Evolutionary conservation across 208 protist species (phyloP).

Genomic region (Leptomonas seymouri): DNA sequence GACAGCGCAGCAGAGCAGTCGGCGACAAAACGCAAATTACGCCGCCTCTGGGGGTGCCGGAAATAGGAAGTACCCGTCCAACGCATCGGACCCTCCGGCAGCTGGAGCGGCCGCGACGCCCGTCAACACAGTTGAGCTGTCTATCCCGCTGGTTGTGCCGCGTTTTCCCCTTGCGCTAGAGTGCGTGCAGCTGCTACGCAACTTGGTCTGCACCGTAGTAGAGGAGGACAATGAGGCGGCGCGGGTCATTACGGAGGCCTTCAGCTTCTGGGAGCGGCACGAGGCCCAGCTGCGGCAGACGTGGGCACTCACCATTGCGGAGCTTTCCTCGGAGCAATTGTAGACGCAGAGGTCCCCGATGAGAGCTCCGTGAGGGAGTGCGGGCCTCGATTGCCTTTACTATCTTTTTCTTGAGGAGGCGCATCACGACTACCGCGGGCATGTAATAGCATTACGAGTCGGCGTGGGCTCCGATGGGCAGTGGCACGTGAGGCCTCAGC

Average conservation of each 20-base stretch:
- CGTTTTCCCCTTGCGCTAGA: slow-evolving; percentile 61
- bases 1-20: not conserved
- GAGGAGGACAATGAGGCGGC: slow-evolving; percentile 44
- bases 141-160: slow-evolving; percentile 55
- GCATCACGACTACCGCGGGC: no score
- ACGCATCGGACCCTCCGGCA: not conserved
- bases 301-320: slow-evolving; percentile 58
- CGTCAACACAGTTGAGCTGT: slow-evolving; percentile 18
- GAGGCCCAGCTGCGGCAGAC: slow-evolving; percentile 61
- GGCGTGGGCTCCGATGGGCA: no score
- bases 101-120: not conserved
- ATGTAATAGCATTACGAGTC: no score
- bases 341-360: not conserved
- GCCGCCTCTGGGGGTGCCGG: not conserved
- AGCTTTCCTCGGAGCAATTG: slow-evolving; percentile 9
- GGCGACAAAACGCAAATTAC: slow-evolving; percentile 2
- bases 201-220: slow-evolving; percentile 52
- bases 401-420: no score
- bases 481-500: no score
- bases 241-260: slow-evolving; percentile 42
- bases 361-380: not conserved
- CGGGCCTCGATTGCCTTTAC: no score
- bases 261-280: slow-evolving; percentile 54
- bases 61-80: not conserved
- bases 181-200: slow-evolving; percentile 51